Evolutionary conservation across 176 grass and related monocot species (phyloP).

Genomic region (Musa acuminata): DNA sequence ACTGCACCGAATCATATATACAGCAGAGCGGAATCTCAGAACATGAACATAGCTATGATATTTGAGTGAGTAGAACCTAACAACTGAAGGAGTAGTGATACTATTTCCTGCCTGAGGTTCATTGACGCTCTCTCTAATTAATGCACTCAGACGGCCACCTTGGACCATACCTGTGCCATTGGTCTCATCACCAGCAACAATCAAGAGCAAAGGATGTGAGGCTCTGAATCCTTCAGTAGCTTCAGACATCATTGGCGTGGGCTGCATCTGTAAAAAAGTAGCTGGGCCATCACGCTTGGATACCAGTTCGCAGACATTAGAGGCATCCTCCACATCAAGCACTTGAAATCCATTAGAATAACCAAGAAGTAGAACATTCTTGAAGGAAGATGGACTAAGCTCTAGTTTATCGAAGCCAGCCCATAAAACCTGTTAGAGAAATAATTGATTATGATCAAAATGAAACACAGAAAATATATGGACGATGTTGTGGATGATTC

Average conservation of each 20-base stretch:
- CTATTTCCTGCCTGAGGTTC: constrained; percentile 57
- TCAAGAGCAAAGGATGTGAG: constrained; percentile 93
- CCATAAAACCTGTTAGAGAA: constrained; percentile 70
- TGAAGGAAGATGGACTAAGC: constrained; percentile 63
- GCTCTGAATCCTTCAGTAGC: constrained; percentile 66
- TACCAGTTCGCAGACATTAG: constrained; percentile 93
- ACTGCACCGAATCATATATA: constrained; percentile 96
- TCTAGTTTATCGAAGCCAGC: constrained; percentile 93
- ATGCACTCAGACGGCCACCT: constrained; percentile 86
- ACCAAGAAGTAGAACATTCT: constrained; percentile 86
- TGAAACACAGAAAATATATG: constrained; percentile 3
- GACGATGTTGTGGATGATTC: no score
- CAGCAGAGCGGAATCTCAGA: constrained; percentile 84
- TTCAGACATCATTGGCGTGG: constrained; percentile 47
- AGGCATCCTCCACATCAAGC: constrained; percentile 95
- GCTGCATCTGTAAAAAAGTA: constrained; percentile 99
- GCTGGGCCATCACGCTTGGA: constrained; percentile 95
- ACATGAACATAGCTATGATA: constrained; percentile 92
- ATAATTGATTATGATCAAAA: constrained; percentile 10
- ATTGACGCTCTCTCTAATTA: constrained; percentile 68
- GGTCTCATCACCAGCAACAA: constrained; percentile 95
- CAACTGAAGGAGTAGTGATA: constrained; percentile 71
- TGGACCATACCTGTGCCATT: constrained; percentile 83
- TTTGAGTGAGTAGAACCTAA: constrained; percentile 93
- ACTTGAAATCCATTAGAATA: constrained; percentile 99